Conservation (phyloP, 2,329 filamentous ascomycete species). For the Exophiala mesophila region DNA sequence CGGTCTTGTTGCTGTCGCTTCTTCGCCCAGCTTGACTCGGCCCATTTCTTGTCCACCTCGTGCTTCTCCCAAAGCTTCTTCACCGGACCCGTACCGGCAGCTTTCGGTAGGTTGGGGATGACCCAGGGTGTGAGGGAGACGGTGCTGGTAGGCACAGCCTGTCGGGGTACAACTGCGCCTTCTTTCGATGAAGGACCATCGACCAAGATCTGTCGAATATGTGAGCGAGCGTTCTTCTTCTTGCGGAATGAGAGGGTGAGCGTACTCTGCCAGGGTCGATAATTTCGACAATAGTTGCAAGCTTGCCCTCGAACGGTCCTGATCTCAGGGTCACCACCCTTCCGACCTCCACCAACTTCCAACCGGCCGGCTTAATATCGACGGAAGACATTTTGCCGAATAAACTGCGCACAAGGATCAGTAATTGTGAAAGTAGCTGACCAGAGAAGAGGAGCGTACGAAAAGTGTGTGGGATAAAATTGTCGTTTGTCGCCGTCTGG, state of each 20-base stretch:
- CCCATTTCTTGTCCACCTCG: conserved; percentile 90
- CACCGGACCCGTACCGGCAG: conserved; percentile 73
- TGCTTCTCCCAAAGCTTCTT: conserved; percentile 87
- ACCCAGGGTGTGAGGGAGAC: conserved; percentile 85
- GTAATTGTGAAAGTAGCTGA: conserved; percentile 4
- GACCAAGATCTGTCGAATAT: conserved; percentile 70
- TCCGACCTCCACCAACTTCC: conserved; percentile 98
- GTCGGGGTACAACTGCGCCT: conserved; percentile 76
- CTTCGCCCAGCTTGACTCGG: conserved; percentile 89
- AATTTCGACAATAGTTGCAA: conserved; percentile 96
- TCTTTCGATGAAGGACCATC: conserved; percentile 85
- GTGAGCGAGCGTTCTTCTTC: conserved; percentile 7
- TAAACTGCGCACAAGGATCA: conserved; percentile 17
- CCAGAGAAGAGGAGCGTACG: conserved; percentile 6
- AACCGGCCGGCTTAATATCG: conserved; percentile 74
- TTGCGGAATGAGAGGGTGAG: conserved; percentile 33
- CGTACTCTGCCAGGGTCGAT: conserved; percentile 99
- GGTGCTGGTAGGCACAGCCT: conserved; percentile 74
- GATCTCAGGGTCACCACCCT: conserved; percentile 88
- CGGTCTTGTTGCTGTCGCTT: conserved; percentile 78
- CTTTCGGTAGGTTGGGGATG: conserved; percentile 80
- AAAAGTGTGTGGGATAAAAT: conserved; percentile 14
- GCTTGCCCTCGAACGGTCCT: conserved; percentile 75
- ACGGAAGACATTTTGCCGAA: conserved; percentile 64
- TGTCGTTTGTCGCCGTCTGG: conserved; percentile 9